Base-by-base conservation (phyloP, 2,329 filamentous ascomycete species). In the Sarocladium brachiariae region DNA sequence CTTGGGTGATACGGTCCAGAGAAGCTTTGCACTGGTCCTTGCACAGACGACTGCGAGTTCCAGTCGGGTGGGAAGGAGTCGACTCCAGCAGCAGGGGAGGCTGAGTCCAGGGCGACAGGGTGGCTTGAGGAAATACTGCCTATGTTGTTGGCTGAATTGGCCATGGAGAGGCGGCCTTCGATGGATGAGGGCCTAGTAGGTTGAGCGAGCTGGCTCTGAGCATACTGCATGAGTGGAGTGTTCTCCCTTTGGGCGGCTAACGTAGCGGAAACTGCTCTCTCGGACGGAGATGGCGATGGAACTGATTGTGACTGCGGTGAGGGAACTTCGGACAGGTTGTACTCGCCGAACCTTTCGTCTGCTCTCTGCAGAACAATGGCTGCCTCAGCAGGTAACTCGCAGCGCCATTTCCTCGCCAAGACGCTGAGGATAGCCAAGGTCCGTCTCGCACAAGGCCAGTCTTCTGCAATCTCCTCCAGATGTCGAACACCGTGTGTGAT, bases 381-480 rank as follows among this genome's bases (percentile, higher is more conserved):
- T 0, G 91, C 92, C 66, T 97, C 92, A 53, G 89, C 84, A 0
- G 93, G 92, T 9, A 97, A 68, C 51, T 89, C 83, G 38, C 96
- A 85, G 16, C 84, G 85, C 91, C 93, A 97, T 60, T 93, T 93
- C n/a, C 83, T 80, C 1, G 86, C 86, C 11, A 95, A 80, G 3
- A 95, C 82, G 57, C 86, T 90, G 38, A 99, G 74, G 45, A 97
- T 95, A 53, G 83, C 82, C 6, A 97, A 74, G 0, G 91, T 92
- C 11, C 92, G 80, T 50, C 91, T 79, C 9, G 91, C 92, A 60
- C 90, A 93, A 1, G 90, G 80, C 93, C 93, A 99, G 59, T 90
- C 86, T 65, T 96, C 91, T 1, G 89, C 89, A 59, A 99, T 96
- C 62, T 97, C 92, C 65, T 97, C 92, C 1, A 97, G 78, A 55